phyloP scores from a whole-genome alignment of 2,329 filamentous ascomycete species.

The Daldinia eschscholtzii region DNA sequence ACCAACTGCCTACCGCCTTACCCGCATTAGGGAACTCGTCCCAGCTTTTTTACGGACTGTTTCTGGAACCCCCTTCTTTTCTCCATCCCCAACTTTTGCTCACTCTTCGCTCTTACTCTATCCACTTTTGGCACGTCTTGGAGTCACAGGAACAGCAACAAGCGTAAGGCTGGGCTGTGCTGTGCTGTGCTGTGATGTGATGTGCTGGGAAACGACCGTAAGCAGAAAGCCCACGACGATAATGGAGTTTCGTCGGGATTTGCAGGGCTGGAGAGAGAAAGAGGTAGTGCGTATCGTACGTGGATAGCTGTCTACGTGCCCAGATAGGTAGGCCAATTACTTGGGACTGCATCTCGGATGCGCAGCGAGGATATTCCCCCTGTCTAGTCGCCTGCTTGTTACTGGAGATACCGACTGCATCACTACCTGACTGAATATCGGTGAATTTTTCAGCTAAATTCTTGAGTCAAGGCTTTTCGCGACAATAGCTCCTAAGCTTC shows the following conservation, averaged over 20 bases:
- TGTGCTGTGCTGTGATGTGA: no score
- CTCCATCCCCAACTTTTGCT: not conserved
- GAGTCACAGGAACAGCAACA: not conserved
- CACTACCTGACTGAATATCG: conserved; percentile 36
- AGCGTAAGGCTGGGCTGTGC: conserved; percentile 3
- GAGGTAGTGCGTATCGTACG: conserved; percentile 12
- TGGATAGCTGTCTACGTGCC: not conserved
- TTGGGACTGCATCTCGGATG: conserved; percentile 42
- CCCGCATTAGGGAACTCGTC: conserved; percentile 10
- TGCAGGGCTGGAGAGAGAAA: conserved; percentile 21
- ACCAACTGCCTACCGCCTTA: conserved; percentile 5
- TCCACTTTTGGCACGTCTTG: not conserved
- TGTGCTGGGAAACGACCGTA: conserved; percentile 16
- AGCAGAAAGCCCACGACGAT: conserved; percentile 12
- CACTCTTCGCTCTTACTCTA: not conserved
- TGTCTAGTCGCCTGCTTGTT: conserved; percentile 31
- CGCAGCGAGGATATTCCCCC: conserved; percentile 39
- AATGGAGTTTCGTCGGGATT: conserved; percentile 36
- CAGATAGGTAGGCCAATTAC: conserved; percentile 17
- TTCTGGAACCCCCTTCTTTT: not conserved
- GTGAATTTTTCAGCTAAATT: conserved; percentile 22
- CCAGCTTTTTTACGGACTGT: not conserved
- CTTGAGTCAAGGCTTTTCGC: not conserved
- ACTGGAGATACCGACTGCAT: conserved; percentile 33
- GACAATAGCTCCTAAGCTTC: conserved; percentile 1